Base-by-base conservation (phyloP, 306 rosid species). In the Lupinus albus region DNA sequence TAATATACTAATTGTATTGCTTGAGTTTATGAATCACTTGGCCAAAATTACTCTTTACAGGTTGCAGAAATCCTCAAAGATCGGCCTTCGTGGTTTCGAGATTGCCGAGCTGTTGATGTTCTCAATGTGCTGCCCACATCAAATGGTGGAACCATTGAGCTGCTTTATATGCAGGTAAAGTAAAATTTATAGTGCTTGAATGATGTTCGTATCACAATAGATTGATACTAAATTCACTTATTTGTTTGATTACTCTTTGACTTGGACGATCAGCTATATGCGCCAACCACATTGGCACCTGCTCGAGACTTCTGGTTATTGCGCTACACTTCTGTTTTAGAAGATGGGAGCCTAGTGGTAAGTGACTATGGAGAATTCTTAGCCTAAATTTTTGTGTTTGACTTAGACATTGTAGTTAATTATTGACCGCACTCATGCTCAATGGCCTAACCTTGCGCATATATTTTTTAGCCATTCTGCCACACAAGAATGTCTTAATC, bases 11-110 rank as follows among this genome's bases (percentile, higher is more conserved):
- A 45, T 72, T 73, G 7, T 53, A 53, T 61, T 47, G 20, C 53
- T 52, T 33, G 64, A 46, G 70, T 69, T 14, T 64, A 15, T 57
- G 68, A 61, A 32, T 72, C 42, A 28, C 46, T 20, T 48, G 18
- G 28, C 52, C 73, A 60, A 69, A 48, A 48, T 39, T 81, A 65
- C 56, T 8, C 56, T 65, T 71, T 64, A 35, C 84, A 92, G 98
- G 98, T 92, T 75, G 96, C 92, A 17, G 98, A 92, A 78, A 87
- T 92, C 89, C 98, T 92, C 81, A 92, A 92, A 81, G 98, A 92
- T 83, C 88, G 93, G 52, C 96, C 91, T 35, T 86, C 86, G 65
- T 92, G 98, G 98, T 84, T 84, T 74, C 98, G 98, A 15, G 96
- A 92, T 77, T 92, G 98, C 85, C 96, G 98, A 54, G 95, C 98